phyloP scores from a whole-genome alignment of 495 filamentous ascomycete genomes.

The Wilcoxina mikolae region DNA sequence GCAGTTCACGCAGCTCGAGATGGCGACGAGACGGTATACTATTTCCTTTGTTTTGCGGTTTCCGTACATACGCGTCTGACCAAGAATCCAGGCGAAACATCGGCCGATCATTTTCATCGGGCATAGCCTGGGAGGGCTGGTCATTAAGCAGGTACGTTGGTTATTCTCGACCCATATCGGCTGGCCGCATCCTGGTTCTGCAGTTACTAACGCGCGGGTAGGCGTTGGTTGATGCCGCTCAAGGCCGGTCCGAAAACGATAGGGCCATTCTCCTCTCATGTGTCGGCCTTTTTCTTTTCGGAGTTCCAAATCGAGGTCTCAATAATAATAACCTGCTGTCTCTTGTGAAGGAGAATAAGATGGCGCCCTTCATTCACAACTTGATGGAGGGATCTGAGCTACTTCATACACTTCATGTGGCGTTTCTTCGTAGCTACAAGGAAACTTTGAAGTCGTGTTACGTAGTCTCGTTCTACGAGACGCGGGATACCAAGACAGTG shows the following conservation, averaged over 20 bases:
- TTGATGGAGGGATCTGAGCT: neutral
- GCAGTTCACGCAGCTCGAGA: neutral
- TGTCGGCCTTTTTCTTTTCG: neutral
- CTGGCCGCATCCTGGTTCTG: too few species aligned
- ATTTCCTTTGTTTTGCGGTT: neutral
- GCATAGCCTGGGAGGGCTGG: conserved; percentile 29
- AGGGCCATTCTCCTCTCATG: neutral
- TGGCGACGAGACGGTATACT: neutral
- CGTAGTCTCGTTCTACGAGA: neutral
- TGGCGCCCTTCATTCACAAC: neutral
- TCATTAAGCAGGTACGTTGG: conserved; percentile 26
- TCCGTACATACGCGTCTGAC: neutral
- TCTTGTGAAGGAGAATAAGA: neutral
- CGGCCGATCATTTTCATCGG: conserved; percentile 31
- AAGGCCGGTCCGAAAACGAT: neutral
- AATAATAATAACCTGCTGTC: neutral
- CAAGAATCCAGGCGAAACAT: neutral
- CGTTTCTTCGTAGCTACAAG: neutral
- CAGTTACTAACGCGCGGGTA: too few species aligned
- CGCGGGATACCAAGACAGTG: neutral
- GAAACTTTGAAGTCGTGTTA: neutral
- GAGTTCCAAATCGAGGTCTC: neutral
- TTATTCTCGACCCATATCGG: neutral
- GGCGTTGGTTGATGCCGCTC: neutral
- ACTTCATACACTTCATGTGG: neutral